Evolutionary conservation across 202 grass and related monocot species (phyloP).

Genomic region (Setaria italica): DNA sequence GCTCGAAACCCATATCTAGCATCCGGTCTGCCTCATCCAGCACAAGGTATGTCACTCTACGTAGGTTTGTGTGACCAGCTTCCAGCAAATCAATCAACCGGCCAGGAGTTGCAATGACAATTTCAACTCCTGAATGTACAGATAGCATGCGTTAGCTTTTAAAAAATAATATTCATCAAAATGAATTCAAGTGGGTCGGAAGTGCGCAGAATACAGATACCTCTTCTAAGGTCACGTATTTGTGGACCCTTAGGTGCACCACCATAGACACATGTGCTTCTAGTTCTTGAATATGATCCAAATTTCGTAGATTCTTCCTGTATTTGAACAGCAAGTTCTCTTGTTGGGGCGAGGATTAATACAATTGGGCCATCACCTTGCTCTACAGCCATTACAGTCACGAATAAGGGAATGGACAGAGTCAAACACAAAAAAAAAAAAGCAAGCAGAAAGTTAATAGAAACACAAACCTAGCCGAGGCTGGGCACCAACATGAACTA

Average conservation of each 20-base stretch:
- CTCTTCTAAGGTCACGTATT: conserved; percentile 86
- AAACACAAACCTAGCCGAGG: conserved; percentile 79
- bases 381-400: conserved; percentile 53
- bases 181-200: neutral
- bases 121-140: conserved; percentile 79
- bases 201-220: conserved; percentile 33
- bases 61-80: conserved; percentile 84
- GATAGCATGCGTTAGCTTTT: neutral
- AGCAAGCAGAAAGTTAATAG: neutral
- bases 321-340: conserved; percentile 95
- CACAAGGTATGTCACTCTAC: conserved; percentile 87
- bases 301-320: conserved; percentile 92
- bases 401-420: neutral
- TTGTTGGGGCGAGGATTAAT: conserved; percentile 89
- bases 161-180: neutral
- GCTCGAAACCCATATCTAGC: conserved; percentile 98
- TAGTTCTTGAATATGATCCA: conserved; percentile 73
- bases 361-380: conserved; percentile 90
- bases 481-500: conserved; percentile 92
- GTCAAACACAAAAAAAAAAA: too few relatives aligned
- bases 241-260: conserved; percentile 95
- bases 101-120: conserved; percentile 89
- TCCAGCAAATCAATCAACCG: conserved; percentile 95
- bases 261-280: conserved; percentile 88
- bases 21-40: conserved; percentile 97